Evolutionary conservation across 345 rosid species (phyloP).

Genomic region (Durio zibethinus): DNA sequence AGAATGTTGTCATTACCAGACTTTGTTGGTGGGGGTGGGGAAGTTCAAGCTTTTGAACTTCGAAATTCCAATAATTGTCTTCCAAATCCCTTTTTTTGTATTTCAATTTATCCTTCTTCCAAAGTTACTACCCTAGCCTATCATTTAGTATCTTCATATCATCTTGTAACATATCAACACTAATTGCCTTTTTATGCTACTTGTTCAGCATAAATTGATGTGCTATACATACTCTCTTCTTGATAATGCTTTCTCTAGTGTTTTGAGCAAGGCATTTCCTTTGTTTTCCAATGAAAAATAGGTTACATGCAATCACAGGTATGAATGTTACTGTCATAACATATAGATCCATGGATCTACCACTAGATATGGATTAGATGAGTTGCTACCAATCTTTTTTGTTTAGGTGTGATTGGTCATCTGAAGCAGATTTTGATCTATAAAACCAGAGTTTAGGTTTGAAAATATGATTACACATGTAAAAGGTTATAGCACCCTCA

Average conservation of each 20-base stretch:
- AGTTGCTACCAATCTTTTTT: too few relatives aligned
- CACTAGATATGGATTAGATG: too few relatives aligned
- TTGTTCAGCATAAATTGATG: not conserved
- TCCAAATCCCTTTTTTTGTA: not conserved
- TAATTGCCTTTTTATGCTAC: slow-evolving; percentile 2
- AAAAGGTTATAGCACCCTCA: too few relatives aligned
- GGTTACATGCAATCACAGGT: slow-evolving; percentile 28
- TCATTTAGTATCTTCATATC: not conserved
- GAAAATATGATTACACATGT: too few relatives aligned
- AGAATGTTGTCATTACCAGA: not conserved
- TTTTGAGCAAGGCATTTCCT: slow-evolving; percentile 78
- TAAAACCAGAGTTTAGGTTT: too few relatives aligned
- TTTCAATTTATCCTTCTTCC: not conserved
- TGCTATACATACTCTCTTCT: slow-evolving; percentile 2
- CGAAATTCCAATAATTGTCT: not conserved
- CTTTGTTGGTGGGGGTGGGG: not conserved
- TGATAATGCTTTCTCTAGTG: slow-evolving; percentile 40
- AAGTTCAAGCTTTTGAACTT: not conserved
- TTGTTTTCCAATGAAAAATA: slow-evolving; percentile 33
- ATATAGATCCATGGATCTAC: too few relatives aligned
- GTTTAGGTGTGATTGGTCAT: too few relatives aligned
- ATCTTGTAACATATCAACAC: too few relatives aligned
- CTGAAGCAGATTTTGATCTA: too few relatives aligned
- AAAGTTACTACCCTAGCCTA: not conserved
- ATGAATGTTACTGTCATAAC: not conserved